A percentile compares a stretch with the other conserved stretches of the same genome.
Conservation (phyloP, 2,329 filamentous ascomycete species). For the Cladophialophora chaetospira region DNA sequence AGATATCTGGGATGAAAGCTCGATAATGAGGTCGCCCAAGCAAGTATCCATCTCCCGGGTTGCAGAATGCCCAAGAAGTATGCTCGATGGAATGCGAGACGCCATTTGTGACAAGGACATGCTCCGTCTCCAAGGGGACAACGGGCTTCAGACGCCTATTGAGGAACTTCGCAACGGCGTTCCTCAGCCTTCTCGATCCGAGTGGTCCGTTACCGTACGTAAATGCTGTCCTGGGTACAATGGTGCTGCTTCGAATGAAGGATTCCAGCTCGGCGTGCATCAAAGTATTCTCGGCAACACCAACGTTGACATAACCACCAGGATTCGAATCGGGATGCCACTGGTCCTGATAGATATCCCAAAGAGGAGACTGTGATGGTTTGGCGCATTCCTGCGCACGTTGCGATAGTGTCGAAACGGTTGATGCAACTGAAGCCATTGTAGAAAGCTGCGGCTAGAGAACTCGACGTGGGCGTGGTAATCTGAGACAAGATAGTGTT, state of each 20-base stretch:
- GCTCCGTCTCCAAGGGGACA: conserved; percentile 32
- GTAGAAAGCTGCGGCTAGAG: background rate
- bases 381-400: conserved; percentile 11
- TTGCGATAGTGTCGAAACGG: conserved; percentile 1
- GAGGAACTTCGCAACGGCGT: conserved; percentile 40
- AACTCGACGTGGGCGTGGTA: no score
- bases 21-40: conserved; percentile 48
- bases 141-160: conserved; percentile 38
- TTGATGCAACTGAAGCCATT: background rate
- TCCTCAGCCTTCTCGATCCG: conserved; percentile 34
- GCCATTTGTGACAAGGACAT: conserved; percentile 41
- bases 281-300: conserved; percentile 56
- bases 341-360: conserved; percentile 50
- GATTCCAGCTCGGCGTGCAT: conserved; percentile 52
- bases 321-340: conserved; percentile 50
- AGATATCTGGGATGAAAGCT: conserved; percentile 51
- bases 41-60: conserved; percentile 41
- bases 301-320: conserved; percentile 53
- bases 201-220: conserved; percentile 43
- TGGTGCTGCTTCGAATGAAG: conserved; percentile 46
- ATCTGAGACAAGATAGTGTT: background rate
- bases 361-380: conserved; percentile 36
- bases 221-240: conserved; percentile 35
- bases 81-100: conserved; percentile 42
- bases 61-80: conserved; percentile 37